Evolutionary conservation across 768 basidiomycete species (phyloP).

Genomic region (Pisolithus tinctorius): DNA sequence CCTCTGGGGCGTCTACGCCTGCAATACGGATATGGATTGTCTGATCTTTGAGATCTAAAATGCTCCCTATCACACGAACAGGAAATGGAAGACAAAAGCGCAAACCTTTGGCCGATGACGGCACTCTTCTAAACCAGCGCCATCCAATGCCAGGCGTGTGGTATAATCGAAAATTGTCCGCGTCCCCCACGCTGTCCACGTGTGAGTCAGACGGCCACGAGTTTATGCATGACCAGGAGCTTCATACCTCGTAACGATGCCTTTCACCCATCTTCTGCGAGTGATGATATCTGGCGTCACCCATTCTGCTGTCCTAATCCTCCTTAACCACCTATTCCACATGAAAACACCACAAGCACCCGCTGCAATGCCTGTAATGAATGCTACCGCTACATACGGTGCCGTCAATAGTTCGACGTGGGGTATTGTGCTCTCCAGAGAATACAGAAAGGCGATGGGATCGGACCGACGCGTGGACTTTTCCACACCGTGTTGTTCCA

Average conservation of each 20-base stretch:
- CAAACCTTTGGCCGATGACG: slow-evolving; percentile 50
- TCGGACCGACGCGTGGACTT: background rate
- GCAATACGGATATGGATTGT: slow-evolving; percentile 87
- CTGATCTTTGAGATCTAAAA: slow-evolving; percentile 63
- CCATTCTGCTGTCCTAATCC: slow-evolving; percentile 61
- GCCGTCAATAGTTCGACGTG: background rate
- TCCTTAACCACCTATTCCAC: slow-evolving; percentile 41
- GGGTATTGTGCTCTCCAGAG: background rate
- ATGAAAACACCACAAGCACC: slow-evolving; percentile 12
- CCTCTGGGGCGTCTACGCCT: slow-evolving; percentile 92
- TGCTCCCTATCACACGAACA: background rate
- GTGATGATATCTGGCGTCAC: slow-evolving; percentile 53
- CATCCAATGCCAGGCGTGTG: slow-evolving; percentile 80
- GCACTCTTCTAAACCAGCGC: slow-evolving; percentile 59
- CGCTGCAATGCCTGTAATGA: background rate
- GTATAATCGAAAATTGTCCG: slow-evolving; percentile 79
- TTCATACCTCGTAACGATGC: slow-evolving; percentile 68
- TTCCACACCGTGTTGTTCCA: background rate
- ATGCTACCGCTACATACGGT: background rate
- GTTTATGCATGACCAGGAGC: background rate
- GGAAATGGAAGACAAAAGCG: background rate
- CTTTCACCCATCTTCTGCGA: slow-evolving; percentile 59
- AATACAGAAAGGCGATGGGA: background rate
- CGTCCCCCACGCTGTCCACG: slow-evolving; percentile 65
- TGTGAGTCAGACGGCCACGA: background rate